Evolutionary conservation across 1,139 yeast genomes (phyloP).

Genomic region (Candida tropicalis): DNA sequence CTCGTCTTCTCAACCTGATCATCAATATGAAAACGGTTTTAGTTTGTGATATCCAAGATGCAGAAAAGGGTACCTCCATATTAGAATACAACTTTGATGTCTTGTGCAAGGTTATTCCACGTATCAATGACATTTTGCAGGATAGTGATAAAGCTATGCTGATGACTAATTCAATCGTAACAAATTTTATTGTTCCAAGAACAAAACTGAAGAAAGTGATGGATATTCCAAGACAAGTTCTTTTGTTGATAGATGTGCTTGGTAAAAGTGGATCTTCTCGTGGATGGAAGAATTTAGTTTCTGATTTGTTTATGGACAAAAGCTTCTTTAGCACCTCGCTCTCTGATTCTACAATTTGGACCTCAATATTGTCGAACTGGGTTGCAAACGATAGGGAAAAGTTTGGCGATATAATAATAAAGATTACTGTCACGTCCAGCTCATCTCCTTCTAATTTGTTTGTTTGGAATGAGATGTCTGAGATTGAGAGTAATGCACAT

Average conservation of each 20-base stretch:
- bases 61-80: conserved; percentile 22
- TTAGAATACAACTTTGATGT: conserved; percentile 43
- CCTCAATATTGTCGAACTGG: conserved; percentile 57
- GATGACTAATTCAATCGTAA: conserved; percentile 46
- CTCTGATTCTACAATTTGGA: conserved; percentile 47
- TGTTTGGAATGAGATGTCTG: conserved; percentile 75
- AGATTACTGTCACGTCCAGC: conserved; percentile 51
- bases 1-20: conserved; percentile 10
- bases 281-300: conserved; percentile 53
- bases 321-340: conserved; percentile 42
- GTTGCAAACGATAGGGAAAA: conserved; percentile 59
- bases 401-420: conserved; percentile 53
- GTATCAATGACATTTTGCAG: conserved; percentile 43
- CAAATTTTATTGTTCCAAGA: conserved; percentile 47
- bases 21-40: conserved; percentile 6
- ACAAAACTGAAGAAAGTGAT: conserved; percentile 41
- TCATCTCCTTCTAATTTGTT: conserved; percentile 56
- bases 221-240: conserved; percentile 33
- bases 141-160: conserved; percentile 56
- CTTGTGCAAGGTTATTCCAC: conserved; percentile 39
- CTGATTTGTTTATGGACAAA: conserved; percentile 55
- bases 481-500: conserved; percentile 50
- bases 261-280: conserved; percentile 43
- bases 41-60: not conserved
- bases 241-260: conserved; percentile 41